A percentile compares a stretch with the other conserved stretches of the same genome.
Conservation (phyloP, 2,329 filamentous ascomycete species). For the Tolypocladium ophioglossoides region DNA sequence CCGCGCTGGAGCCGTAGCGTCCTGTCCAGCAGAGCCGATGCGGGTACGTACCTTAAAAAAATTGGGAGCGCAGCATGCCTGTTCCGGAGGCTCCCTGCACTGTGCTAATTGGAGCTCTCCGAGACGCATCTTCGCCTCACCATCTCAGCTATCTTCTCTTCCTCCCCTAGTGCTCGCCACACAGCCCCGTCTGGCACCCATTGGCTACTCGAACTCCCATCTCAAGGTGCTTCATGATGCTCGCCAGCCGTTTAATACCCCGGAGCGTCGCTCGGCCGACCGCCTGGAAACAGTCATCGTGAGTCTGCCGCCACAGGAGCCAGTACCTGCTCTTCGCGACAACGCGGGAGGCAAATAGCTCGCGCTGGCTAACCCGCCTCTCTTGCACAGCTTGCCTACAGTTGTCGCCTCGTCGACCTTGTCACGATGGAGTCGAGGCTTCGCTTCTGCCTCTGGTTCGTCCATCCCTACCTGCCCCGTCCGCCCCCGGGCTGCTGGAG, state of each 20-base stretch:
- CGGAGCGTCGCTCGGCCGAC: constrained; percentile 46
- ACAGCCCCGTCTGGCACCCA: constrained; percentile 7
- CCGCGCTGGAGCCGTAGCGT: neutral
- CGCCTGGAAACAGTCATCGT: constrained; percentile 42
- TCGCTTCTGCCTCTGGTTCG: constrained; percentile 47
- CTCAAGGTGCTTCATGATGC: constrained; percentile 35
- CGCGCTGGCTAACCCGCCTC: constrained; percentile 1
- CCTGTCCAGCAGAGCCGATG: neutral
- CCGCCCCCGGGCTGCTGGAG: neutral
- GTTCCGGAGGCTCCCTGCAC: neutral
- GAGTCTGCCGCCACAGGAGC: constrained; percentile 15
- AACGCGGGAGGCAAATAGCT: neutral
- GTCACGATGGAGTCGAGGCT: constrained; percentile 46
- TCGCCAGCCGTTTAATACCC: constrained; percentile 51
- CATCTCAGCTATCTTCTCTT: neutral
- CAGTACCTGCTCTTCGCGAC: neutral
- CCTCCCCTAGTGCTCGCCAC: constrained; percentile 3
- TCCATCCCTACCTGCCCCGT: constrained; percentile 9
- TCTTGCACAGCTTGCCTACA: constrained; percentile 33
- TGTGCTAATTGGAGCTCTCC: constrained; percentile 7
- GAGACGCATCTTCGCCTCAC: neutral
- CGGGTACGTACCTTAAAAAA: neutral
- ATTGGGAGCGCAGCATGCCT: neutral
- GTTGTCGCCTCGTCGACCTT: constrained; percentile 33
- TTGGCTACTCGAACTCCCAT: constrained; percentile 13